Evolutionary conservation across 331 rosid species (phyloP).

Genomic region (Rosa hybrid): DNA sequence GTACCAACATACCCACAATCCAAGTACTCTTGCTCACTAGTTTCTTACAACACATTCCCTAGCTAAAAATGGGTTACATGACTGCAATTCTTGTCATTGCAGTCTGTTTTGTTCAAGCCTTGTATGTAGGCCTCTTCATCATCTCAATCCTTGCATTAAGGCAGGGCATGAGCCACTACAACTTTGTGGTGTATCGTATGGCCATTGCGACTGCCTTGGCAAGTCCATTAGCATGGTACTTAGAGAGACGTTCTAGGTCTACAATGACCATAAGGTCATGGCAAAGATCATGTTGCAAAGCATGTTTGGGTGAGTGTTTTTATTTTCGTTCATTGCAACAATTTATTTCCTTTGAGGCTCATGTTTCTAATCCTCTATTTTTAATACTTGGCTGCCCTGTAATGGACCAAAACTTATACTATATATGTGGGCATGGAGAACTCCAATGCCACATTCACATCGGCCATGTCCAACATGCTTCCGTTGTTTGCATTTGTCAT

Average conservation of each 20-base stretch:
- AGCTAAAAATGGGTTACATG: no score
- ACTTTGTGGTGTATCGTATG: not conserved
- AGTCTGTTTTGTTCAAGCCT: not conserved
- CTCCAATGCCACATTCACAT: not conserved
- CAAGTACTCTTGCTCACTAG: no score
- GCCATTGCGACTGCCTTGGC: not conserved
- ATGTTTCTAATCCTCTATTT: not conserved
- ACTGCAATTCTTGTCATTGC: not conserved
- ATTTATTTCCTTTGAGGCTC: not conserved
- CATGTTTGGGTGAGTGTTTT: not conserved
- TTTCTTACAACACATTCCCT: no score
- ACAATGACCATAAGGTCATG: not conserved
- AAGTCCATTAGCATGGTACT: not conserved
- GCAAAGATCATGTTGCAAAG: not conserved
- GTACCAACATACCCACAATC: no score
- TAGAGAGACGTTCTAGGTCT: not conserved
- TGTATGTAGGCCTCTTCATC: not conserved
- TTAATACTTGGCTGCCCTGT: not conserved
- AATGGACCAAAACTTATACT: not conserved
- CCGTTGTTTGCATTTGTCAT: not conserved
- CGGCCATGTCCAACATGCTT: conserved; percentile 1
- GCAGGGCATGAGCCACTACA: not conserved
- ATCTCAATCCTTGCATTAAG: not conserved
- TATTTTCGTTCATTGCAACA: not conserved
- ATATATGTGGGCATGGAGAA: not conserved